Base-by-base conservation (phyloP, 140 eudicot genomes). In the Cichorium intybus region DNA sequence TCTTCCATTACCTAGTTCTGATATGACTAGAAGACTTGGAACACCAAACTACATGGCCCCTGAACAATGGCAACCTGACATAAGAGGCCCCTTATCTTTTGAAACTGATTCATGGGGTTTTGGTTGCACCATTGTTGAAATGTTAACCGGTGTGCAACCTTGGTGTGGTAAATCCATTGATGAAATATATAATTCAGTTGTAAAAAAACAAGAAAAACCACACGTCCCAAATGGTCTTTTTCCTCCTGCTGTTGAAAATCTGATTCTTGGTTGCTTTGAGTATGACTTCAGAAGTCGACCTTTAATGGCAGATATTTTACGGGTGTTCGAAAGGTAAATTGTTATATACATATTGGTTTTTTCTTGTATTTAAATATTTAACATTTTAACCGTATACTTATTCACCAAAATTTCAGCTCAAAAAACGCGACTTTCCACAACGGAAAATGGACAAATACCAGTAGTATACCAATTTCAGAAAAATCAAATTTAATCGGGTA, bases 71-170 rank as follows among this genome's bases (percentile, higher is more conserved):
- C 83, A 92, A 53, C 96, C 99, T 29, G 93, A 83, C 4, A 66
- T 84, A 39, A 83, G 87, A 64, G 99, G 99, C 52, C 99, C 99
- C 15, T 47, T 92, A 46, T 78, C 96, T 37, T 72, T 83, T 51
- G 99, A 92, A 82, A 88, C 90, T 20, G 99, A 92, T 62, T 92
- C 99, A 3, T 92, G 99, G 99, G 96, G 99, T 22, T 92, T 88
- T 24, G 99, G 88, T 23, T 92, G 99, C 78, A 83, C 80, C 75
- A 81, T 92, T 49, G 71, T 87, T 57, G 96, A 87, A 70, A 92
- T 92, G 95, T 72, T 92, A 67, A 88, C 95, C 4, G 95, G 98
- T 18, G 74, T 54, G 45, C 92, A 79, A 56, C 98, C 98, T 54
- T 92, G 98, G 98, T 60, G 77, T 70, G 95, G 95, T 62, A 82